phyloP scores from a whole-genome alignment of 495 filamentous ascomycete genomes.

The Cladorrhinum samala region DNA sequence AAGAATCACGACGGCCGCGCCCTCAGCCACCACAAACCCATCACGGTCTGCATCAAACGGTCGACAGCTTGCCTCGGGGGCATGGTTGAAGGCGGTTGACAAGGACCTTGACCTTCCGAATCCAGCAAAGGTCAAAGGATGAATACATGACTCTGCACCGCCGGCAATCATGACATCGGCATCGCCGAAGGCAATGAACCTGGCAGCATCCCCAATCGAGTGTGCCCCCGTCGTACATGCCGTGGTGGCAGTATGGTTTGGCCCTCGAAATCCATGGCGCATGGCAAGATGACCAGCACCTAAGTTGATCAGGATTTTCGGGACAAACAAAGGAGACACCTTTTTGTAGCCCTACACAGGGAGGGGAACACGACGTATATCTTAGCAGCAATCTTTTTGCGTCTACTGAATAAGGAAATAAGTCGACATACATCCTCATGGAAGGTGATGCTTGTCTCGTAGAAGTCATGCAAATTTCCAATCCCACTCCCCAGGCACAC shows the following conservation, averaged over 20 bases:
- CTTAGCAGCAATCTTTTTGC: constrained; percentile 3
- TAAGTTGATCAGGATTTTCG: constrained; percentile 86
- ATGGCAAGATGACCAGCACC: constrained; percentile 93
- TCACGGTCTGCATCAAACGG: constrained; percentile 79
- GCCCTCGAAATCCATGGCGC: constrained; percentile 83
- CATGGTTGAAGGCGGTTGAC: constrained; percentile 70
- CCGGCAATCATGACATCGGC: constrained; percentile 94
- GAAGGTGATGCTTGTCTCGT: constrained; percentile 71
- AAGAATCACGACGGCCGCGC: constrained; percentile 78
- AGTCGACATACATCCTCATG: constrained; percentile 56
- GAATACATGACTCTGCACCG: constrained; percentile 90
- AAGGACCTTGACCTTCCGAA: constrained; percentile 85
- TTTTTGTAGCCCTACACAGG: constrained; percentile 79
- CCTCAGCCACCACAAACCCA: constrained; percentile 92
- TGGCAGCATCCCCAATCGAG: constrained; percentile 83
- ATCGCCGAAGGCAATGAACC: constrained; percentile 85
- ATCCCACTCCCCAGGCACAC: constrained; percentile 96
- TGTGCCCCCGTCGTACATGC: constrained; percentile 95
- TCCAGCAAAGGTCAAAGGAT: constrained; percentile 85
- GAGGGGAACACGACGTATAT: too few relatives aligned
- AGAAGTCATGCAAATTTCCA: constrained; percentile 85
- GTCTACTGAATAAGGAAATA: background rate
- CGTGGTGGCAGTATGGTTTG: constrained; percentile 85
- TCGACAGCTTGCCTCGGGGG: constrained; percentile 66
- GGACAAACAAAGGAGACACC: constrained; percentile 87